A percentile compares a stretch with the other conserved stretches of the same genome.
phyloP scores from a whole-genome alignment of 805 yeast genomes.

The Vanderwaltozyma polyspora region DNA sequence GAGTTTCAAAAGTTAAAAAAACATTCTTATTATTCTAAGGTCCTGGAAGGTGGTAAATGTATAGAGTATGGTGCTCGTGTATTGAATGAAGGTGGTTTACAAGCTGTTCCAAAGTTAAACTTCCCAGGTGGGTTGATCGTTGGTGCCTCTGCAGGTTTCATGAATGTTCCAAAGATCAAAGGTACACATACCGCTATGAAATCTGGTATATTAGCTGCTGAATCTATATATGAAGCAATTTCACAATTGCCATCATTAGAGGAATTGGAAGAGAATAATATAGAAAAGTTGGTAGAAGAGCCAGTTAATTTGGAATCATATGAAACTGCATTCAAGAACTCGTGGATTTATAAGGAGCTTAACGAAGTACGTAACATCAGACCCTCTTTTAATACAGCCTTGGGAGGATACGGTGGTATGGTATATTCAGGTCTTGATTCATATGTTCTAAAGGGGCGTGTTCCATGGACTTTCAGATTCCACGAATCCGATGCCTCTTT shows the following conservation, averaged over 20 bases:
- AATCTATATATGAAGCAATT: slow-evolving; percentile 50
- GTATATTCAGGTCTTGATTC: slow-evolving; percentile 78
- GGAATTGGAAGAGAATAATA: slow-evolving; percentile 33
- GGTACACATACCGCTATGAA: slow-evolving; percentile 98
- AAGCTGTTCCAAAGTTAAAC: slow-evolving; percentile 77
- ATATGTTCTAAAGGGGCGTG: slow-evolving; percentile 61
- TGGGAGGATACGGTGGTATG: slow-evolving; percentile 78
- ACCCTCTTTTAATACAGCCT: slow-evolving; percentile 71
- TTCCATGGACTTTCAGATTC: slow-evolving; percentile 80
- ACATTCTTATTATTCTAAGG: slow-evolving; percentile 71
- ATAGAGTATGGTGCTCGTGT: slow-evolving; percentile 93
- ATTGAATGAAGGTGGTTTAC: slow-evolving; percentile 92
- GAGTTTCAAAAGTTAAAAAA: slow-evolving; percentile 92
- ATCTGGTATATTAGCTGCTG: slow-evolving; percentile 92
- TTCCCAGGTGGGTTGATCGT: slow-evolving; percentile 96
- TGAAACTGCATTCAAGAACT: slow-evolving; percentile 52
- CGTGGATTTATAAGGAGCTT: slow-evolving; percentile 84
- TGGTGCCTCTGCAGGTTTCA: slow-evolving; percentile 93
- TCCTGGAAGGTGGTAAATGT: slow-evolving; percentile 82
- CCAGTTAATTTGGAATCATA: slow-evolving; percentile 45
- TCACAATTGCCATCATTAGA: slow-evolving; percentile 33
- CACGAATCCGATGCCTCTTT: slow-evolving; percentile 57
- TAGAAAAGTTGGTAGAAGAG: slow-evolving; percentile 28
- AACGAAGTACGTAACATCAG: slow-evolving; percentile 80
- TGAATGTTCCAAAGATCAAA: slow-evolving; percentile 94